Base-by-base conservation (phyloP, 2,329 filamentous ascomycete species). In the Pezicula carpinea region DNA sequence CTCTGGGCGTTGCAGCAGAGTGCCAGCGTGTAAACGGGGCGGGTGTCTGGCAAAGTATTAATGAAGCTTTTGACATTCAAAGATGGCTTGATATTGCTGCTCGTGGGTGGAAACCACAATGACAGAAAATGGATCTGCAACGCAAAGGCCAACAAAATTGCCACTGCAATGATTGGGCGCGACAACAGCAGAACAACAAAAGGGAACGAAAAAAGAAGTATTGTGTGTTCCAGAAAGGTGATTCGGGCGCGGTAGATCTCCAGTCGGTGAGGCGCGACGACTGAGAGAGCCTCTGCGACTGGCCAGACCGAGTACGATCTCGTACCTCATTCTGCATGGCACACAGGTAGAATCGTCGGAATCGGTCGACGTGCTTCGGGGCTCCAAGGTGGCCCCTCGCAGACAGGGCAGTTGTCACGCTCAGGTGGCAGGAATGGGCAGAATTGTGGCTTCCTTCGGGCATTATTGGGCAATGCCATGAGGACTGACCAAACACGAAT, bases 1-100 rank as follows among this genome's bases (percentile, higher is more conserved):
- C 38, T 15, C 19, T n/a, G n/a, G 19, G 22, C 19, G 38, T 40
- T 40, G 38, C 19, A 40, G 38, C 10, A 40, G 18, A 40, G 22
- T 40, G 38, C 38, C 18, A 26, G 22, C 38, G 38, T 15, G 38
- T 19, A 19, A 19, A 40, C 14, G 19, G 18, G 19, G 18, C 38
- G 22, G 18, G 17, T 11, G 21, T 21, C 35, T 38, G 35, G 35
- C n/a, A 38, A 19, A 22, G 13, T 40, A 29, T 40, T 22, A 40
- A 40, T 40, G 38, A 40, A 29, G 38, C 38, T 40, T 22, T 40
- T 40, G 38, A 40, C 22, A n/a, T n/a, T n/a, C n/a, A 40, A 22
- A 14, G 18, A 13, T 22, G 18, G 11, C 35, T 21, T n/a, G 38
- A n/a, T 15, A 29, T 13, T 29, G 26, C 26, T 29, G 26, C 8